Base-by-base conservation (phyloP, 371 early-diverging fungal species). In the Circinella umbellata region DNA sequence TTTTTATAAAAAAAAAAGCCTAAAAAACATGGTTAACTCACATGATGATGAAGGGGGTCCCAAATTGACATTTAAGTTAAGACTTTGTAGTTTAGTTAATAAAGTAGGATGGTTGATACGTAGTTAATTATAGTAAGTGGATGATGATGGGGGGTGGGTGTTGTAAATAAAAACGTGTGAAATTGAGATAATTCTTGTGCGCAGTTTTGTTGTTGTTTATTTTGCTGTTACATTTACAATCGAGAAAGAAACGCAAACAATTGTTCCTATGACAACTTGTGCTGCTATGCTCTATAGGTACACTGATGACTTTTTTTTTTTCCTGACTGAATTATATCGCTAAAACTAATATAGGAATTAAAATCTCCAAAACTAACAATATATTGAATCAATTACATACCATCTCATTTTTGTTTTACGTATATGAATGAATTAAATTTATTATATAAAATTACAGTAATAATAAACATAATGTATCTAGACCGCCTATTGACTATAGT, bases 131-230 rank as follows among this genome's bases (percentile, higher is more conserved):
- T 27, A 27, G 27, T 27, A 27, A 27, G 27, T 27, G 27, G 2
- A 27, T 27, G 27, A 27, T 27, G 27, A 27, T 27, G 27, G 27
- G 27, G 27, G 51, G 27, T 0, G 27, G 27, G 51, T 51, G 42
- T 17, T 57, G 57, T 57, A 57, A 57, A 57, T 57, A 57, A 34
- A 57, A 34, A 57, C 57, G 57, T 57, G 57, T 57, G 57, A 57
- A 57, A 53, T 4, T 6, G 20, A 53, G 20, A 15, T n/a, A 53
- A 53, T n/a, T 53, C 14, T 53, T 18, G 53, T 53, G 53, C 53
- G 53, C 53, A 53, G 5, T 53, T 53, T 53, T 53, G 3, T 17
- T 5, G 2, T 51, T 15, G 8, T 51, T 51, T 17, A 5, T 4
- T 51, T 15, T 14, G n/a, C n/a, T 51, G 47, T 47, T 47, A 47